Base-by-base conservation (phyloP, 768 basidiomycete genomes). In the Hericium rajendrae region DNA sequence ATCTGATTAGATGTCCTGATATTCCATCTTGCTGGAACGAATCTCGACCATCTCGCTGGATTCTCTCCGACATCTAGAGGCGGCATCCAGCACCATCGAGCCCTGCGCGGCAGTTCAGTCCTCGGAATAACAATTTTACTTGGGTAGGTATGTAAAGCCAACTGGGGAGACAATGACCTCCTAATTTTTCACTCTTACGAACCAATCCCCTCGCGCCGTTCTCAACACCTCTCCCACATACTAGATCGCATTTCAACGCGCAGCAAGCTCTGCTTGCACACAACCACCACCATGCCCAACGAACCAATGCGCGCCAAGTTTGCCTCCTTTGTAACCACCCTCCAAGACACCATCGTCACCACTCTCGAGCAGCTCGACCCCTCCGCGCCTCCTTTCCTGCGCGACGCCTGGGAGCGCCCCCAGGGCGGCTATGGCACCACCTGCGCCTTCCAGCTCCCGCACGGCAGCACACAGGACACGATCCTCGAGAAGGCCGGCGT, bases 401-500 rank as follows among this genome's bases (percentile, higher is more conserved):
- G 86, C 48, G 93, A 94, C 68, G 77, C 81, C 28, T 90, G 88
- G 88, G 65, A 83, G 59, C 87, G 86, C 64, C 62, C 83, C 51
- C 73, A 88, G 59, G 79, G 76, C 6, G 89, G 88, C 6, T 89
- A 90, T 51, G 93, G 93, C 11, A 76, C 82, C 54, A 93, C 91
- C 0, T 93, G 90, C 70, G 88, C 94, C 20, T 88, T 97, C 68
- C 77, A 41, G 41, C 54, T 59, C 20, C 67, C 71, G 10, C 63
- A 67, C 41, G 48, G 59, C 52, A 76, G 76, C 56, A 46, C 65
- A 8, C 39, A 71, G 56, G 61, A 72, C 11, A 76, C 84, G 0
- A 74, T 89, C 26, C 84, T 97, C 64, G 95, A 98, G 71, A 98
- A 98, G 70, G 95, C 88, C 3, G 95, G 97, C 1, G 91, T 97